Conservation (phyloP, 148 eudicot species). For the Fagopyrum esculentum region DNA sequence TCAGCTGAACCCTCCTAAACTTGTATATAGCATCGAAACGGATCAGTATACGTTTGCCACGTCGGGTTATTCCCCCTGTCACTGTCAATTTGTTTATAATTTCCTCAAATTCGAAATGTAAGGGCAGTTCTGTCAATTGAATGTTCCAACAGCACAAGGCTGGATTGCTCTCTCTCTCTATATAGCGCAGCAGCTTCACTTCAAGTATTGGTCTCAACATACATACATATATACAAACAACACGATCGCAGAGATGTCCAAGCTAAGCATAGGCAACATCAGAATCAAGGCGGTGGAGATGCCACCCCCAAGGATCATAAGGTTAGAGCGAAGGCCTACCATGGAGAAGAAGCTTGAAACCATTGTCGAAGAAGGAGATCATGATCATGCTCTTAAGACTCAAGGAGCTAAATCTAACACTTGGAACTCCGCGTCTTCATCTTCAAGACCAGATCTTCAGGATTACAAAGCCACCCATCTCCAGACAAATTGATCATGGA, state of each 20-base stretch:
- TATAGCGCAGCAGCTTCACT: background rate
- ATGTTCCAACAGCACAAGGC: background rate
- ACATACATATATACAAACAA: background rate
- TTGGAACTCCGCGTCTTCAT: background rate
- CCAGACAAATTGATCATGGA: slow-evolving; percentile 6
- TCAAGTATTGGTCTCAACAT: background rate
- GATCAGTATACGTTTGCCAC: too few relatives aligned
- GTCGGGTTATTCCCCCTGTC: too few relatives aligned
- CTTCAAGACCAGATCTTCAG: background rate
- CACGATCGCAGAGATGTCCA: background rate
- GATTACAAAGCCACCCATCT: slow-evolving; percentile 5
- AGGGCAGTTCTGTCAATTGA: background rate
- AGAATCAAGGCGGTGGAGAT: background rate
- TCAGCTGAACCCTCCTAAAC: too few relatives aligned
- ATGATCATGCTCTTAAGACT: slow-evolving; percentile 4
- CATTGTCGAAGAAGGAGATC: slow-evolving; percentile 9
- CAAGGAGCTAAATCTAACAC: background rate
- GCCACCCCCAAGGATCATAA: background rate
- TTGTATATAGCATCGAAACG: too few relatives aligned
- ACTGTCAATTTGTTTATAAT: background rate
- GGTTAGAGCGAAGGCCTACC: slow-evolving; percentile 12
- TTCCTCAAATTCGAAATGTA: background rate
- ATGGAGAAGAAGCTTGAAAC: slow-evolving; percentile 15
- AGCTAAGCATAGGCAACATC: background rate
- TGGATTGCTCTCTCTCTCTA: background rate